A percentile compares a stretch with the other conserved stretches of the same genome.
Conservation (phyloP, 2,329 filamentous ascomycete genomes). For the Aspergillus persii region DNA sequence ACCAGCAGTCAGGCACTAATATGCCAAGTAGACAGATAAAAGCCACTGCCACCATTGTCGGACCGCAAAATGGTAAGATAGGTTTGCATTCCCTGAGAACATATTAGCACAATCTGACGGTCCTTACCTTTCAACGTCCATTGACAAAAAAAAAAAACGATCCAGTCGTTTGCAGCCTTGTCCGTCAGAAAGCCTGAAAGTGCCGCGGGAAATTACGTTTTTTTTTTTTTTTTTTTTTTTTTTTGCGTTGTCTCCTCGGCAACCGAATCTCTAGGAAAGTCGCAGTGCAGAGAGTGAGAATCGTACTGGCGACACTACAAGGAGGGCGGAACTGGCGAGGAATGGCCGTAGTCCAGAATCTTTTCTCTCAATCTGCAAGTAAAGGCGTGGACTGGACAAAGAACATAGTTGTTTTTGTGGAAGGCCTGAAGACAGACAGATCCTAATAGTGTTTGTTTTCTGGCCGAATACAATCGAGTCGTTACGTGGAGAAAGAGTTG, state of each 20-base stretch:
- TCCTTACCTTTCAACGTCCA: not conserved
- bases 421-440: slow-evolving; percentile 16
- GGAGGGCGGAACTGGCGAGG: slow-evolving; percentile 20
- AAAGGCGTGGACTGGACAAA: slow-evolving; percentile 6
- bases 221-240: not conserved
- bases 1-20: not conserved
- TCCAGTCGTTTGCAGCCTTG: not conserved
- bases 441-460: slow-evolving; percentile 19
- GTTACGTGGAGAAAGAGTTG: slow-evolving; percentile 39
- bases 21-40: not conserved
- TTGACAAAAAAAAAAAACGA: not conserved
- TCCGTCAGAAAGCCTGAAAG: not conserved
- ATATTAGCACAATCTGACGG: not conserved
- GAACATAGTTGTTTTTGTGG: not conserved
- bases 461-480: slow-evolving; percentile 42
- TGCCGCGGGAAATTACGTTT: slow-evolving; percentile 7
- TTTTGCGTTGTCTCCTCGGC: not conserved
- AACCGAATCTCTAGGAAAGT: not conserved
- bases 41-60: not conserved
- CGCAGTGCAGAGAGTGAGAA: slow-evolving; percentile 3
- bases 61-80: not conserved
- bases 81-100: not conserved
- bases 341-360: slow-evolving; percentile 14
- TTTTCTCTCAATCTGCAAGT: slow-evolving; percentile 10
- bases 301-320: slow-evolving; percentile 23